Conservation (phyloP, 768 basidiomycete genomes). For the Boletales sp. region DNA sequence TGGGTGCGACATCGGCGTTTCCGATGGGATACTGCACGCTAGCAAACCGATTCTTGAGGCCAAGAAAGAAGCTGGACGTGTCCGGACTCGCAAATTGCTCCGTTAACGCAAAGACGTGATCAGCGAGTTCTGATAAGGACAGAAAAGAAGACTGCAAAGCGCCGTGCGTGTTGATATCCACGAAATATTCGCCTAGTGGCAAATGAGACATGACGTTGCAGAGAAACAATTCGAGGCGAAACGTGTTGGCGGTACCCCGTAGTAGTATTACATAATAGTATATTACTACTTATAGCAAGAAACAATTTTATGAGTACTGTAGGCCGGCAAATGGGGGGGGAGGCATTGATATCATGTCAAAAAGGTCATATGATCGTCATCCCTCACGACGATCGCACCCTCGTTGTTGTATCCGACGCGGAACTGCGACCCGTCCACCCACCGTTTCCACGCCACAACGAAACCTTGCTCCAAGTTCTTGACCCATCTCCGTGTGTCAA, state of each 20-base stretch:
- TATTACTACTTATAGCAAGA: too few species aligned
- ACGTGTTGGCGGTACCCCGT: too few species aligned
- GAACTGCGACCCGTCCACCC: conserved; percentile 42
- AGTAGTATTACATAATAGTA: too few species aligned
- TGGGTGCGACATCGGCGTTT: neutral
- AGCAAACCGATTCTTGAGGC: conserved; percentile 11
- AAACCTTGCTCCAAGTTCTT: conserved; percentile 45
- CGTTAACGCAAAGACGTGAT: conserved; percentile 16
- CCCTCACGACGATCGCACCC: conserved; percentile 27
- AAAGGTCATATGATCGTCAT: conserved; percentile 10
- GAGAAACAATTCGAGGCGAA: too few species aligned
- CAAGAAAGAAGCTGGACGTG: neutral
- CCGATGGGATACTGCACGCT: conserved; percentile 13
- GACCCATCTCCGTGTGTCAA: conserved; percentile 48
- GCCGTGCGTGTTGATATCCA: conserved; percentile 9
- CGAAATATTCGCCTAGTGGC: conserved; percentile 10
- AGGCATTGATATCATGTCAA: neutral
- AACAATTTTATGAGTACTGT: too few species aligned
- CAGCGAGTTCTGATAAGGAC: conserved; percentile 16
- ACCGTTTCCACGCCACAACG: conserved; percentile 42
- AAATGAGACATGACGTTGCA: conserved; percentile 9
- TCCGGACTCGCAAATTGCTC: conserved; percentile 2
- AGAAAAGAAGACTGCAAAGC: conserved; percentile 1
- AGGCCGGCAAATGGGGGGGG: too few species aligned
- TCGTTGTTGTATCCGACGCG: conserved; percentile 29